These are phyloP conservation scores for Rhodofomes roseus DNA, from an alignment of 1,284 basidiomycete genomes.

Conservation along the genomic window DNA sequence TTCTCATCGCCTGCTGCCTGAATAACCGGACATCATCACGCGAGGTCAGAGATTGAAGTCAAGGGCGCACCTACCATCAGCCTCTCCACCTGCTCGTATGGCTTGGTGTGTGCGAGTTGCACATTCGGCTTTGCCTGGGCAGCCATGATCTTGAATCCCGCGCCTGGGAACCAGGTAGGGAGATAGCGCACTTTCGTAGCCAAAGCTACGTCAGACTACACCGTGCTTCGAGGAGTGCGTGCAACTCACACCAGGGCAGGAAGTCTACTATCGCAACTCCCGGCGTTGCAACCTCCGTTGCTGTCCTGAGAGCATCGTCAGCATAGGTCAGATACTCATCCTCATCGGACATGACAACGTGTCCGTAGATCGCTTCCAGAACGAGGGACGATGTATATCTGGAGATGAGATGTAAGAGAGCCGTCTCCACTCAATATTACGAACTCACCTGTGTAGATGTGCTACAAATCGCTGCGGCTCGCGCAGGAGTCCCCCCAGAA, in stretches of 20 bases:
- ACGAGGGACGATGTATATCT: too few relatives aligned
- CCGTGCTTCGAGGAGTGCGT: too few relatives aligned
- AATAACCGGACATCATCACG: too few relatives aligned
- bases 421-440: too few relatives aligned
- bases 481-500: not conserved
- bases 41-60: too few relatives aligned
- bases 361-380: too few relatives aligned
- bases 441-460: not conserved
- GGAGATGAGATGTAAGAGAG: too few relatives aligned
- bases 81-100: slow-evolving; percentile 16
- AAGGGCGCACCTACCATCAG: slow-evolving; percentile 13
- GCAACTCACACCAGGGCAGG: slow-evolving; percentile 9
- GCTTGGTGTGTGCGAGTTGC: slow-evolving; percentile 33
- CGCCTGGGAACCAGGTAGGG: slow-evolving; percentile 49
- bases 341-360: too few relatives aligned
- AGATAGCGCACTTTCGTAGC: slow-evolving; percentile 33
- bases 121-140: slow-evolving; percentile 24
- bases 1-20: slow-evolving; percentile 39
- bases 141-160: slow-evolving; percentile 45
- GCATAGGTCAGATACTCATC: too few relatives aligned
- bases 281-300: too few relatives aligned
- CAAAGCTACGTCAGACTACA: too few relatives aligned
- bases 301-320: too few relatives aligned
- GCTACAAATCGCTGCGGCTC: not conserved
- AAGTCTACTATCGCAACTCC: slow-evolving; percentile 13